Evolutionary conservation across 148 eudicot species (phyloP).

Genomic region (Rhododendron ferrugineum): DNA sequence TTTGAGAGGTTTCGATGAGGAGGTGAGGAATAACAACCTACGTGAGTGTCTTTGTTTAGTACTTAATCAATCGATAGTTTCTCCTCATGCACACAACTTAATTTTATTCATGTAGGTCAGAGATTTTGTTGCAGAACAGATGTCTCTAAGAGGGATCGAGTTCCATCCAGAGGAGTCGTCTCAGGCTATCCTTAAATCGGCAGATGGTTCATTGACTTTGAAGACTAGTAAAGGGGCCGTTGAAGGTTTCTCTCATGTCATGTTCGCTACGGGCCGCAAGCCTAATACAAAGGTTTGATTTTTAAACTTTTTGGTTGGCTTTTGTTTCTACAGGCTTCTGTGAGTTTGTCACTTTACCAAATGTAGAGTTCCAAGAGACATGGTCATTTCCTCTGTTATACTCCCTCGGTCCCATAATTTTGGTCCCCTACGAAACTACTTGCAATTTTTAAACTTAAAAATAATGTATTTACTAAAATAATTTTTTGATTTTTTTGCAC

Average conservation of each 20-base stretch:
- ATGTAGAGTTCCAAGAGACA: background rate
- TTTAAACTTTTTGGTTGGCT: background rate
- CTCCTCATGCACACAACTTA: conserved; percentile 1
- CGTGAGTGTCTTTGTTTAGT: background rate
- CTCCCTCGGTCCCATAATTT: too few species aligned
- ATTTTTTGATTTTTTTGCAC: too few species aligned
- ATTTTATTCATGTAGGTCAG: conserved; percentile 49
- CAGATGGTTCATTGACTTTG: conserved; percentile 80
- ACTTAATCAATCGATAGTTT: background rate
- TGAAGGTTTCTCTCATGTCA: conserved; percentile 85
- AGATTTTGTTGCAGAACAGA: conserved; percentile 89
- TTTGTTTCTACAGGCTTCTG: background rate
- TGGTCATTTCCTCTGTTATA: background rate
- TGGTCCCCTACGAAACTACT: too few species aligned
- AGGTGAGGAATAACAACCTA: conserved; percentile 40
- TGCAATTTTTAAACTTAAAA: too few species aligned
- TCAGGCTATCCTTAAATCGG: conserved; percentile 65
- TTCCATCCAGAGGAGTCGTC: conserved; percentile 89
- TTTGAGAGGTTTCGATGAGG: conserved; percentile 95
- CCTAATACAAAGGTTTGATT: conserved; percentile 78
- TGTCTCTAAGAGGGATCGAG: conserved; percentile 84
- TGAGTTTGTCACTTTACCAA: background rate
- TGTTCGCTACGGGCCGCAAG: conserved; percentile 97
- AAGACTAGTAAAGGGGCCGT: conserved; percentile 78
- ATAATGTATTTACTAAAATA: too few species aligned